These are phyloP conservation scores for Nothopassalora personata DNA, from an alignment of 2,329 filamentous ascomycete species.

Conservation along the genomic window DNA sequence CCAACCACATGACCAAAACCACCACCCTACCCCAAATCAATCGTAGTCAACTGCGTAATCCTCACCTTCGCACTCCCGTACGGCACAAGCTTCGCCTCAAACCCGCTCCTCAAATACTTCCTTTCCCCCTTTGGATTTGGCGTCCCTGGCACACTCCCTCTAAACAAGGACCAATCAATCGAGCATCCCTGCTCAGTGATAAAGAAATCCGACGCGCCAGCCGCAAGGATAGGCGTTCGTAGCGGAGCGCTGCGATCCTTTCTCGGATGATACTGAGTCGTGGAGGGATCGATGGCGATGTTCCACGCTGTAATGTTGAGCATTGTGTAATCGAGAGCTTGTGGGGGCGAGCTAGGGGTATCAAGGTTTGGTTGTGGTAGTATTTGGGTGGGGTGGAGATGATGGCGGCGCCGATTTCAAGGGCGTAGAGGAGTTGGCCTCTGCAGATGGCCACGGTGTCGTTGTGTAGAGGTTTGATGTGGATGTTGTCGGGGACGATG, in stretches of 20 bases:
- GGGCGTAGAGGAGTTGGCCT: slow-evolving; percentile 36
- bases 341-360: slow-evolving; percentile 17
- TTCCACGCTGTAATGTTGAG: slow-evolving; percentile 33
- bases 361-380: slow-evolving; percentile 8
- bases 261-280: slow-evolving; percentile 20
- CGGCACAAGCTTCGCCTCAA: slow-evolving; percentile 31
- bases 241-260: slow-evolving; percentile 11
- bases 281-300: slow-evolving; percentile 34
- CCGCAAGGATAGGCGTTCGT: slow-evolving; percentile 32
- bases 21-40: slow-evolving; percentile 4
- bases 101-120: slow-evolving; percentile 23
- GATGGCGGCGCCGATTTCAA: slow-evolving; percentile 27
- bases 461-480: slow-evolving; percentile 37
- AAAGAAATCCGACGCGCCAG: slow-evolving; percentile 27
- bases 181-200: slow-evolving; percentile 33
- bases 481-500: slow-evolving; percentile 29
- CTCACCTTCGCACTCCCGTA: slow-evolving; percentile 35
- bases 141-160: slow-evolving; percentile 27
- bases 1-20: no score
- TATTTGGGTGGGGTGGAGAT: slow-evolving; percentile 20
- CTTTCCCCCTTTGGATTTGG: slow-evolving; percentile 23
- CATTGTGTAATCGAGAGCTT: slow-evolving; percentile 29
- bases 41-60: slow-evolving; percentile 34
- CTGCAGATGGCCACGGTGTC: slow-evolving; percentile 34
- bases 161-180: slow-evolving; percentile 33